Conservation (phyloP, 352 stramenopile species). For the Globisporangium spinosum region DNA sequence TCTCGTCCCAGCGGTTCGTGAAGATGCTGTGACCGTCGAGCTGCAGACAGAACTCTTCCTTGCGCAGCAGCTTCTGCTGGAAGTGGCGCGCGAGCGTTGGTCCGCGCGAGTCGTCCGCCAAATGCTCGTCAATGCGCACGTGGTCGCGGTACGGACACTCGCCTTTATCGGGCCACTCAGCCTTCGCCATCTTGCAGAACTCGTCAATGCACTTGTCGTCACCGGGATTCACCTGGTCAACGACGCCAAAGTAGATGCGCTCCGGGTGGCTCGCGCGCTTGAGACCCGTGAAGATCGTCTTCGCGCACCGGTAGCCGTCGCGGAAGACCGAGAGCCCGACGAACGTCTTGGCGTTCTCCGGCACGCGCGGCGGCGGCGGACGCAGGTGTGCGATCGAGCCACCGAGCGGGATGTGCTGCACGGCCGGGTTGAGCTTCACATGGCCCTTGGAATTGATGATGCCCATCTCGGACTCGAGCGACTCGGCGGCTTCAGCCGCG, state of each 20-base stretch:
- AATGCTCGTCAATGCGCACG: constrained; percentile 64
- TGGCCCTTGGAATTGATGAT: constrained; percentile 57
- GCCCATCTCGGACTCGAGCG: constrained; percentile 41
- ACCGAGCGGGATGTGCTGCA: constrained; percentile 69
- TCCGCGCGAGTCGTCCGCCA: constrained; percentile 66
- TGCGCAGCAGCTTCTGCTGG: constrained; percentile 70
- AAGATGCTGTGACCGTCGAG: constrained; percentile 86
- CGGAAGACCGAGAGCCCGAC: constrained; percentile 80
- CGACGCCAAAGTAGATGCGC: constrained; percentile 73
- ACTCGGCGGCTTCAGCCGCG: constrained; percentile 2
- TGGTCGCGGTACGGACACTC: constrained; percentile 67
- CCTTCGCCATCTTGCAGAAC: constrained; percentile 72
- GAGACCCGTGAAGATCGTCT: constrained; percentile 78
- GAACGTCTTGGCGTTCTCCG: constrained; percentile 56
- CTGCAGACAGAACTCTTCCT: constrained; percentile 85
- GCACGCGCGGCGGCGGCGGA: constrained; percentile 52
- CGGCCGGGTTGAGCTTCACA: constrained; percentile 58
- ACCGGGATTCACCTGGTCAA: constrained; percentile 76
- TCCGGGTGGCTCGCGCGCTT: constrained; percentile 67
- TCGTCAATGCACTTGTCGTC: constrained; percentile 71
- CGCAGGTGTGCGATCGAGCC: constrained; percentile 32
- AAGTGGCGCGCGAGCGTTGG: constrained; percentile 76
- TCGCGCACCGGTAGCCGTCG: constrained; percentile 73
- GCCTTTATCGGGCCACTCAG: constrained; percentile 58
- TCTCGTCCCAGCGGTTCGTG: constrained; percentile 79